phyloP scores from a whole-genome alignment of 108 stramenopile genomes.

The Fistulifera pelliculosa region DNA sequence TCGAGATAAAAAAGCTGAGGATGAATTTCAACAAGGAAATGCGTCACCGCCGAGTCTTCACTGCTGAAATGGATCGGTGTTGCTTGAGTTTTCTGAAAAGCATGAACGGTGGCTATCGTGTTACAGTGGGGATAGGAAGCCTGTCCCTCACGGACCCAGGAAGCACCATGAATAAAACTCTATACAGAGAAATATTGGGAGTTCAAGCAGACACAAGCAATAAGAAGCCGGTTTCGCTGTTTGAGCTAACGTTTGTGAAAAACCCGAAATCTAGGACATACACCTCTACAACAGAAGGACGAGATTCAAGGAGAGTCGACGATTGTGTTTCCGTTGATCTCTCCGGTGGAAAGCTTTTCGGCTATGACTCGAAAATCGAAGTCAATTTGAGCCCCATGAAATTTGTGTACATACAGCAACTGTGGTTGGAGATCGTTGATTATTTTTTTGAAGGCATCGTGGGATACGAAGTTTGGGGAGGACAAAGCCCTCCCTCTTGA shows the following conservation, averaged over 20 bases:
- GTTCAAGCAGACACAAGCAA: constrained; percentile 24
- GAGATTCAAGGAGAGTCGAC: constrained; percentile 3
- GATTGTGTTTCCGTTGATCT: constrained; percentile 2
- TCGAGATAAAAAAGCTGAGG: constrained; percentile 44
- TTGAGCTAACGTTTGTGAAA: constrained; percentile 33
- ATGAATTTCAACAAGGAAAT: constrained; percentile 68
- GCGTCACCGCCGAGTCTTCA: constrained; percentile 43
- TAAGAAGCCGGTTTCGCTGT: constrained; percentile 24
- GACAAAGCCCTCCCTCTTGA: constrained; percentile 6
- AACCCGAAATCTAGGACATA: constrained; percentile 21
- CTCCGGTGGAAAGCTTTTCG: constrained; percentile 14
- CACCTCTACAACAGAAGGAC: constrained; percentile 4
- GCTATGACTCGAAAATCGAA: constrained; percentile 36
- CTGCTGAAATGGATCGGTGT: constrained; percentile 62
- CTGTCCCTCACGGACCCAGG: constrained; percentile 39
- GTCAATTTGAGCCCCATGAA: constrained; percentile 55
- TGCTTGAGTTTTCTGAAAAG: constrained; percentile 25
- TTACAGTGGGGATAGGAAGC: constrained; percentile 45
- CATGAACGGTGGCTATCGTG: constrained; percentile 30
- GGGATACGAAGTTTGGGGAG: constrained; percentile 65
- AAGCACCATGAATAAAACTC: constrained; percentile 23
- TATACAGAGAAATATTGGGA: constrained; percentile 62
- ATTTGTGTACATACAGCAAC: constrained; percentile 68
- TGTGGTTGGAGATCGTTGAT: constrained; percentile 74
- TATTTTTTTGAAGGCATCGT: constrained; percentile 74